Base-by-base conservation (phyloP, 306 rosid genomes). In the Gleditsia sinensis region DNA sequence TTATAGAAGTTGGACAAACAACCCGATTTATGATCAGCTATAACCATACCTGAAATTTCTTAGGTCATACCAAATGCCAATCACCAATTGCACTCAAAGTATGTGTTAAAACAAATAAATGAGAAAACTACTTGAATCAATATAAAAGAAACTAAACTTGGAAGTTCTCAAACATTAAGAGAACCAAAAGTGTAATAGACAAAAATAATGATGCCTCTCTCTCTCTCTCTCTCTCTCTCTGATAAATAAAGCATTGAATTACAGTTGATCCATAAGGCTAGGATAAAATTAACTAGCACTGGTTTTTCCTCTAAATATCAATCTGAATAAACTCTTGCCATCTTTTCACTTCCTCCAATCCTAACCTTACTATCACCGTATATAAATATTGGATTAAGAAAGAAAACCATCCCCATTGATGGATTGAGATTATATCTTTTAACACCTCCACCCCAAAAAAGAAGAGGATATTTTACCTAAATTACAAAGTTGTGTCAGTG, bases 331-430 rank as follows among this genome's bases (percentile, higher is more conserved):
- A 56, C 75, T 80, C 71, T 78, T 84, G 48, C 59, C 67, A 62
- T 69, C 37, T 48, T 77, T 66, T 61, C 54, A 58, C 65, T 76
- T 76, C 33, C 58, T 65, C 59, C 69, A 59, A 82, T 83, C 78
- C 83, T 67, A 75, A 75, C 75, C 68, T 75, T 78, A 83, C 60
- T 70, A 69, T 76, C 76, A 76, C 74, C 75, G 71, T 55, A 69
- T 74, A 85, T 74, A 70, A 81, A 83, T 68, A 83, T 24, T 69
- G 75, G 81, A 83, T 60, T 78, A 80, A 72, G 75, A 75, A 76
- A 83, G 67, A 75, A 75, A 74, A 75, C 40, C 25, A 71, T 78
- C 9, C 64, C 77, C 23, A 81, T 79, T 60, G 83, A 82, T 75
- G 83, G 84, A 68, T 45, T 65, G 69, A 66, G 60, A 85, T 59